Conservation (phyloP, 2,329 filamentous ascomycete species). For the Colletotrichum zoysiae region DNA sequence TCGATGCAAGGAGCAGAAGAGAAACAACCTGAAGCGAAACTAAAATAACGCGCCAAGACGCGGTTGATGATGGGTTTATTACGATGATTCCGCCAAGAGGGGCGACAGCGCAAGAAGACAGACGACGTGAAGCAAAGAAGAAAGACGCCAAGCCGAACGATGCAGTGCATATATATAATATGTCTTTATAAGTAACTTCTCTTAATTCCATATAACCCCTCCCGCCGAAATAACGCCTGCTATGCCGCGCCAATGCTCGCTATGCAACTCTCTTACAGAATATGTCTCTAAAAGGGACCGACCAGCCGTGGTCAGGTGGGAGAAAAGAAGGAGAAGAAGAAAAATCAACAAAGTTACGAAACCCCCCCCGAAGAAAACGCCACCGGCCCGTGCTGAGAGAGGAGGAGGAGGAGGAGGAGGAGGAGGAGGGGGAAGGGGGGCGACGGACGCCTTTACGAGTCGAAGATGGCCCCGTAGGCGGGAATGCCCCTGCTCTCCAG, state of each 20-base stretch:
- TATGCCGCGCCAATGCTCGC: background rate
- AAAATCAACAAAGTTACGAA: background rate
- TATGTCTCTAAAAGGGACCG: background rate
- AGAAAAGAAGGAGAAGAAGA: background rate
- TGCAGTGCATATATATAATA: too few relatives aligned
- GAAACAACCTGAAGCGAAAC: background rate
- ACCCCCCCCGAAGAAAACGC: background rate
- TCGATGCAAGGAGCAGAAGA: background rate
- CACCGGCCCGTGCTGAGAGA: background rate
- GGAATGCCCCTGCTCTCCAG: constrained; percentile 75
- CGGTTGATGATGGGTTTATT: background rate
- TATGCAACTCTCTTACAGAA: background rate
- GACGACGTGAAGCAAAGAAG: background rate
- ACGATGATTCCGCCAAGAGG: background rate
- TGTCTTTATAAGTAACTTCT: too few relatives aligned
- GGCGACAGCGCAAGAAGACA: background rate
- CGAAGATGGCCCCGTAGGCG: constrained; percentile 81
- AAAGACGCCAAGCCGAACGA: background rate
- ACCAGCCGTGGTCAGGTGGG: background rate
- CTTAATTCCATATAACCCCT: background rate
- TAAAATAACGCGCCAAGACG: background rate
- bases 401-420: too few relatives aligned
- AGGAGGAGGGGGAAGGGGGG: too few relatives aligned
- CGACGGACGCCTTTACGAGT: constrained; percentile 54
- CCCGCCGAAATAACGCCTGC: background rate